A percentile compares a stretch with the other conserved stretches of the same genome.
Conservation (phyloP, 2,329 filamentous ascomycete genomes). For the Diaporthe caulivora region DNA sequence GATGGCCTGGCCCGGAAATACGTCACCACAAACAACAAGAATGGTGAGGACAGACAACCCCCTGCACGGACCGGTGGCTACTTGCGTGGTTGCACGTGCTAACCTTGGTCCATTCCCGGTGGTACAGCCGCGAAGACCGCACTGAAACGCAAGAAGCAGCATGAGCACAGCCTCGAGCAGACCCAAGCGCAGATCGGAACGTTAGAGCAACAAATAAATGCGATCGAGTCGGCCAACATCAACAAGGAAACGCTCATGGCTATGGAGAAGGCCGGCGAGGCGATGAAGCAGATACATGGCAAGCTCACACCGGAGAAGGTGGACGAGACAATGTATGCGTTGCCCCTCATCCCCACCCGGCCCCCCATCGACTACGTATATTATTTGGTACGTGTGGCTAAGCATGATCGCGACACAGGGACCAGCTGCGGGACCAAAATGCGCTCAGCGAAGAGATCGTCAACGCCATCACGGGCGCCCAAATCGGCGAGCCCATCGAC, state of each 20-base stretch:
- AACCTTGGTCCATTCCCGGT: slow-evolving; percentile 39
- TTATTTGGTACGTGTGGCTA: slow-evolving; percentile 43
- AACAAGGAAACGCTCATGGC: slow-evolving; percentile 95
- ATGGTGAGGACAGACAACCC: slow-evolving; percentile 65
- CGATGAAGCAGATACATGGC: slow-evolving; percentile 94
- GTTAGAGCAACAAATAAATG: slow-evolving; percentile 94
- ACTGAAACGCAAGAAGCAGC: slow-evolving; percentile 92
- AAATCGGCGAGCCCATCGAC: slow-evolving; percentile 78
- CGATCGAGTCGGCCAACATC: slow-evolving; percentile 98
- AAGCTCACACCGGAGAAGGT: slow-evolving; percentile 94
- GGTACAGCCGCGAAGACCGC: slow-evolving; percentile 86
- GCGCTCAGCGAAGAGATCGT: slow-evolving; percentile 93
- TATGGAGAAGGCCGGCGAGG: slow-evolving; percentile 90
- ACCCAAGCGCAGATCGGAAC: slow-evolving; percentile 91
- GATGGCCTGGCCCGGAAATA: slow-evolving; percentile 90
- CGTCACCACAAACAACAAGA: slow-evolving; percentile 93
- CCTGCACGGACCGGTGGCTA: neutral
- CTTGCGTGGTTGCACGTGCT: slow-evolving; percentile 35
- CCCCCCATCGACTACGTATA: neutral
- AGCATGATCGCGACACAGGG: slow-evolving; percentile 67
- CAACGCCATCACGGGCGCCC: slow-evolving; percentile 81
- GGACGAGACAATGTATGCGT: slow-evolving; percentile 89
- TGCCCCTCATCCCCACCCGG: slow-evolving; percentile 22
- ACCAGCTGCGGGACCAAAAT: slow-evolving; percentile 91
- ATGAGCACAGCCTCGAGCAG: slow-evolving; percentile 92